These are phyloP conservation scores for Abelmoschus esculentus DNA, from an alignment of 345 rosid genomes.

Conservation along the genomic window DNA sequence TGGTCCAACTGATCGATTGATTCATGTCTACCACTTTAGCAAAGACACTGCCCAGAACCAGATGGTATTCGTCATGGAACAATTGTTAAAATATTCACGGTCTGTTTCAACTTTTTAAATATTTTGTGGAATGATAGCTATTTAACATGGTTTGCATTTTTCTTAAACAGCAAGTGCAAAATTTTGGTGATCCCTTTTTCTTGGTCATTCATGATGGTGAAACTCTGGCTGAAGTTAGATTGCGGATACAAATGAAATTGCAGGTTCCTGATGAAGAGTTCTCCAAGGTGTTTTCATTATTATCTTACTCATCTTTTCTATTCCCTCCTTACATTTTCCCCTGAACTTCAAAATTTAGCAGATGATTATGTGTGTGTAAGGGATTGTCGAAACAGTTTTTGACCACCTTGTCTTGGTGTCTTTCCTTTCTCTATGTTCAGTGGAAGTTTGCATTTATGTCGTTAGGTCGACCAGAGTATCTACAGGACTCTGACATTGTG, in stretches of 20 bases:
- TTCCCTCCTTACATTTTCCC: neutral
- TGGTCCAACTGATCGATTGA: constrained; percentile 75
- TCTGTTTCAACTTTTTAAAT: neutral
- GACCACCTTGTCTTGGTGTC: neutral
- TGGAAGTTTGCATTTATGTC: constrained; percentile 95
- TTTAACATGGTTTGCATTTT: neutral
- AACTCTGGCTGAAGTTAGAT: constrained; percentile 68
- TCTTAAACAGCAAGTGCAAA: constrained; percentile 69
- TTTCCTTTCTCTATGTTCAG: constrained; percentile 25
- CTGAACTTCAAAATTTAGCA: neutral
- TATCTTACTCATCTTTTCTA: neutral
- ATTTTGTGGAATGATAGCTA: neutral
- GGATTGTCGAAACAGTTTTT: neutral
- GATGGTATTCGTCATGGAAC: constrained; percentile 31
- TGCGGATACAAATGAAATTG: constrained; percentile 72
- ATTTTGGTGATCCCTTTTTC: constrained; percentile 96
- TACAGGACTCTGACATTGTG: constrained; percentile 69
- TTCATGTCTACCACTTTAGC: constrained; percentile 85
- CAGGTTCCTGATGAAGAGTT: constrained; percentile 88
- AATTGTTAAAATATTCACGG: neutral
- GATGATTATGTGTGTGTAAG: neutral
- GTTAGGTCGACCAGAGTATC: constrained; percentile 83
- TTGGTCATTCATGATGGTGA: constrained; percentile 89
- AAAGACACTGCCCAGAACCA: constrained; percentile 78
- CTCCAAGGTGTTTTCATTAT: constrained; percentile 46